phyloP scores from a whole-genome alignment of 108 stramenopile species.

The Skeletonema potamos region DNA sequence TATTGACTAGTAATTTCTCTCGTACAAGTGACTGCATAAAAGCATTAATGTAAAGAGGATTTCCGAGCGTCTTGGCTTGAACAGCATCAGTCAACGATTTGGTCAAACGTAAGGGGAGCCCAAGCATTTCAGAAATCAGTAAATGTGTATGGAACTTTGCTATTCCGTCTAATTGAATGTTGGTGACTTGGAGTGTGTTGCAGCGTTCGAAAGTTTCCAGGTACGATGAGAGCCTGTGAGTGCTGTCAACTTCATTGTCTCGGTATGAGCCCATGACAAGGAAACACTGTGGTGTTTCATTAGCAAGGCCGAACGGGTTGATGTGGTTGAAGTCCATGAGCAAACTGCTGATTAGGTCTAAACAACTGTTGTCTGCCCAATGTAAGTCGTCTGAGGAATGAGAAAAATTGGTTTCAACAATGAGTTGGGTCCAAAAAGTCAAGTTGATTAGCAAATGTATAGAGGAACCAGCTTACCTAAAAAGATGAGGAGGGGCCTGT shows the following conservation, averaged over 20 bases:
- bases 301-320: not conserved
- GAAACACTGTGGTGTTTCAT: constrained; percentile 13
- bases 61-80: constrained; percentile 26
- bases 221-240: constrained; percentile 25
- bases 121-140: constrained; percentile 35
- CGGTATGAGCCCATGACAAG: constrained; percentile 43
- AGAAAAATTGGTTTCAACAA: not conserved
- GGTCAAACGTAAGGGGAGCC: constrained; percentile 17
- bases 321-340: constrained; percentile 1
- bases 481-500: not conserved
- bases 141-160: constrained; percentile 7
- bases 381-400: constrained; percentile 23
- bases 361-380: not conserved
- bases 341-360: not conserved
- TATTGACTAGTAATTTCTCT: constrained; percentile 16
- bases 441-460: not conserved
- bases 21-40: constrained; percentile 34
- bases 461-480: not conserved
- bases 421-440: not conserved
- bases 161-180: constrained; percentile 19
- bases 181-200: constrained; percentile 4
- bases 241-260: constrained; percentile 30
- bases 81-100: constrained; percentile 18
- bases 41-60: constrained; percentile 27
- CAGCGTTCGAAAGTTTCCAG: constrained; percentile 5